These are phyloP conservation scores for Sporothrix phasma DNA, from an alignment of 2,329 filamentous ascomycete genomes.

Conservation along the genomic window DNA sequence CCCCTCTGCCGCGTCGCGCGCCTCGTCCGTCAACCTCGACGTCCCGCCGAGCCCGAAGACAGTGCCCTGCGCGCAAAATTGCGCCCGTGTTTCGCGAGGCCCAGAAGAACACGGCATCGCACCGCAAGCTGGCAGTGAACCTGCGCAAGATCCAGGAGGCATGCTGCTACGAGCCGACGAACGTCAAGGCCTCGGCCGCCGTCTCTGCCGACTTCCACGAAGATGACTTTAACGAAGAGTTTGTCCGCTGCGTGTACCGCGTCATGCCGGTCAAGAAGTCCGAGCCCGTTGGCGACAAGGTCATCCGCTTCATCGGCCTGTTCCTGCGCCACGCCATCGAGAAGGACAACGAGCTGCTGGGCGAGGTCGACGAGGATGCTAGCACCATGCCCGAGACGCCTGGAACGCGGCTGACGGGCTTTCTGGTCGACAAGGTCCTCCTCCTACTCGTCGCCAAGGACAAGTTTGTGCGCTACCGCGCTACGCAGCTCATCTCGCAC, in stretches of 20 bases:
- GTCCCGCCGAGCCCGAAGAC: slow-evolving; percentile 61
- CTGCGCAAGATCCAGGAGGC: slow-evolving; percentile 84
- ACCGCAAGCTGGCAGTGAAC: slow-evolving; percentile 79
- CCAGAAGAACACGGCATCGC: slow-evolving; percentile 79
- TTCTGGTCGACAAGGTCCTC: slow-evolving; percentile 62
- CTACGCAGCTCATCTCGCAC: slow-evolving; percentile 82
- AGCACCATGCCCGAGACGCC: slow-evolving; percentile 72
- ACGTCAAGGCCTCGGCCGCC: slow-evolving; percentile 28
- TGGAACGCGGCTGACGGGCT: slow-evolving; percentile 64
- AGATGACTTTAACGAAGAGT: slow-evolving; percentile 77
- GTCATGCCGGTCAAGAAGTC: slow-evolving; percentile 85
- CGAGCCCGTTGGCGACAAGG: slow-evolving; percentile 76
- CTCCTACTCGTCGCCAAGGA: slow-evolving; percentile 79
- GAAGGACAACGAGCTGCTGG: slow-evolving; percentile 59
- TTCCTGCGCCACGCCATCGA: slow-evolving; percentile 67
- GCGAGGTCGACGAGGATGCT: slow-evolving; percentile 56
- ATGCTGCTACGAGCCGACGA: slow-evolving; percentile 57
- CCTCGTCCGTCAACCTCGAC: slow-evolving; percentile 35
- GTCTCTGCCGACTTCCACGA: slow-evolving; percentile 64
- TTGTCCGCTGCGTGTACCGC: slow-evolving; percentile 71
- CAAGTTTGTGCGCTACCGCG: slow-evolving; percentile 81
- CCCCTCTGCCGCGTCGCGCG: slow-evolving; percentile 37
- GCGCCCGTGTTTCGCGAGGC: slow-evolving; percentile 68
- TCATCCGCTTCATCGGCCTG: slow-evolving; percentile 75
- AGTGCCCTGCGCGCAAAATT: slow-evolving; percentile 65